Percentiles rank a stretch among this genome's conserved stretches.
Conservation (phyloP, 768 basidiomycete species). For the Pulveroboletus sp. region DNA sequence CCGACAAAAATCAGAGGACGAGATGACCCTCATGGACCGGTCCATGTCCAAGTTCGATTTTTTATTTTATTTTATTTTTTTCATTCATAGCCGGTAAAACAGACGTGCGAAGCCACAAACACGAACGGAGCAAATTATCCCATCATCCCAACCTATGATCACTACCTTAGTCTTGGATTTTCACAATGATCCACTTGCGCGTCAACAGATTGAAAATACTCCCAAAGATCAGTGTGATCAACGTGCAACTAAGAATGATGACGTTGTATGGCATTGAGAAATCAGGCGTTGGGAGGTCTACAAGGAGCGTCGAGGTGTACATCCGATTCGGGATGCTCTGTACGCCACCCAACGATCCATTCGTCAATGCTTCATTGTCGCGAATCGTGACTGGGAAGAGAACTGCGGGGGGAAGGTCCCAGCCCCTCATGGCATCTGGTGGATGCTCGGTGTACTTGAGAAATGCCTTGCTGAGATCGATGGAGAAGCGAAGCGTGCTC, state of each 20-base stretch:
- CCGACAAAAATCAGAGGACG: not conserved
- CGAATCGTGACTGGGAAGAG: slow-evolving; percentile 37
- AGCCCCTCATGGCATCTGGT: slow-evolving; percentile 91
- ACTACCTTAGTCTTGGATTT: slow-evolving; percentile 12
- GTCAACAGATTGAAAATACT: slow-evolving; percentile 85
- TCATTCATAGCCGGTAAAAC: not conserved
- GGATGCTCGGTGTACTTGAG: slow-evolving; percentile 94
- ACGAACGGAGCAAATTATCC: not conserved
- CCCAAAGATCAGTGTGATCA: slow-evolving; percentile 91
- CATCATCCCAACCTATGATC: not conserved
- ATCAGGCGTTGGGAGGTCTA: slow-evolving; percentile 96
- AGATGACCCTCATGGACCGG: not conserved
- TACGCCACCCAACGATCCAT: not conserved
- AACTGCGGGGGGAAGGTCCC: slow-evolving; percentile 89
- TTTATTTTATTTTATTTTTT: no score
- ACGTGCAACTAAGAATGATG: slow-evolving; percentile 90
- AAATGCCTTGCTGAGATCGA: slow-evolving; percentile 80
- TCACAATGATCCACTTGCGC: slow-evolving; percentile 65
- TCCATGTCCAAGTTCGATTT: not conserved
- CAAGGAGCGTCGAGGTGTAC: slow-evolving; percentile 77
- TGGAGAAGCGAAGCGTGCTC: slow-evolving; percentile 55
- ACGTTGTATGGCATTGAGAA: slow-evolving; percentile 99
- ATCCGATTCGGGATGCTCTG: slow-evolving; percentile 37
- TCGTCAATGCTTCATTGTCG: not conserved
- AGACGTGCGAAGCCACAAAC: not conserved